These are phyloP conservation scores for Penicillium herquei DNA, from an alignment of 495 filamentous ascomycete genomes.

Conservation along the genomic window DNA sequence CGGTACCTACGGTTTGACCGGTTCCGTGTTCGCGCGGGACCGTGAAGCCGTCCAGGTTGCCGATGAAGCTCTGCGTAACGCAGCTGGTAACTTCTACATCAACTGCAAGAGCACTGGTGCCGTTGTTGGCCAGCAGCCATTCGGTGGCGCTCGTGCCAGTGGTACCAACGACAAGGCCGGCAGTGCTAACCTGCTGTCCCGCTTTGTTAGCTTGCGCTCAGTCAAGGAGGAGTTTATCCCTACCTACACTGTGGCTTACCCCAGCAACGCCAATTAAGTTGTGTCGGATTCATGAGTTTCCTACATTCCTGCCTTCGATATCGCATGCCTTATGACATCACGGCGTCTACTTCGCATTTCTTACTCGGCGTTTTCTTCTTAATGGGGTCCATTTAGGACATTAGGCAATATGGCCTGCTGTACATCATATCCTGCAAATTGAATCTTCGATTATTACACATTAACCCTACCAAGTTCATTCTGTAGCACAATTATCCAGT, in stretches of 20 bases:
- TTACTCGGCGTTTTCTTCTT: conserved; percentile 19
- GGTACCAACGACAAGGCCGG: conserved; percentile 94
- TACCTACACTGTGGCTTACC: conserved; percentile 69
- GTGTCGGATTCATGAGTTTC: not conserved
- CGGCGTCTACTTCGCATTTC: conserved; percentile 28
- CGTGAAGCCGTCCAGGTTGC: conserved; percentile 64
- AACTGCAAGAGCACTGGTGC: conserved; percentile 93
- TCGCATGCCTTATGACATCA: conserved; percentile 25
- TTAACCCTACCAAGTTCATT: not conserved
- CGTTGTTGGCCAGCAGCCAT: conserved; percentile 90
- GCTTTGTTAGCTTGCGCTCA: conserved; percentile 80
- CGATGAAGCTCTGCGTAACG: conserved; percentile 70
- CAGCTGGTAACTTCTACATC: conserved; percentile 88
- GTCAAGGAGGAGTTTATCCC: conserved; percentile 88
- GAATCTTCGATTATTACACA: not conserved
- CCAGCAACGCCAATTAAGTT: conserved; percentile 61
- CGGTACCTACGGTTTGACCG: conserved; percentile 76
- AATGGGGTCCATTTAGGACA: not conserved
- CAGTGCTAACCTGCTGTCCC: conserved; percentile 66
- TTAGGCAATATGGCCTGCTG: not conserved
- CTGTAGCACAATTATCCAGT: conserved; percentile 42
- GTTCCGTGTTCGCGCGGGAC: conserved; percentile 74
- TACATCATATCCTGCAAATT: not conserved
- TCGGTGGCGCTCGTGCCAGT: conserved; percentile 80
- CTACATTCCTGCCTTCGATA: not conserved